Evolutionary conservation across 345 rosid genomes (phyloP).

Genomic region (Trapa incisa): DNA sequence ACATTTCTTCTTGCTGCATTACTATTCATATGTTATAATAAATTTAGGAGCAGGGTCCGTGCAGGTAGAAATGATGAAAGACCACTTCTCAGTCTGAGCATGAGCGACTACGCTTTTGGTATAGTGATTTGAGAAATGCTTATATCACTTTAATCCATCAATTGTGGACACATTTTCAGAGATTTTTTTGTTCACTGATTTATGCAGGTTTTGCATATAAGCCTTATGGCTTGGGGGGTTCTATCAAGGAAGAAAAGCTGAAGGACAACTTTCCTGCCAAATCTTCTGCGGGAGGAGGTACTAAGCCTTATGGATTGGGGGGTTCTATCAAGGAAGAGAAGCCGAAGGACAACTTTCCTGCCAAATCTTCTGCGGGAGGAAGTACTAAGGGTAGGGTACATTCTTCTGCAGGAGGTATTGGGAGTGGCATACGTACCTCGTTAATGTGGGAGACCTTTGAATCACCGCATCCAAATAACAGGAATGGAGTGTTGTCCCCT

Average conservation of each 20-base stretch:
- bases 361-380: conserved; percentile 25
- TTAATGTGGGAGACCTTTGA: conserved; percentile 9
- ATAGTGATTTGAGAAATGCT: conserved; percentile 5
- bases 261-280: conserved; percentile 18
- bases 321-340: conserved; percentile 41
- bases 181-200: conserved; percentile 5
- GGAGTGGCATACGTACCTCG: conserved; percentile 11
- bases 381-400: not conserved
- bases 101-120: conserved; percentile 57
- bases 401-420: not conserved
- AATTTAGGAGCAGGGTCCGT: conserved; percentile 28
- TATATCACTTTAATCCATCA: not conserved
- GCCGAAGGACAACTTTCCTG: conserved; percentile 13
- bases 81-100: conserved; percentile 82
- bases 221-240: conserved; percentile 25
- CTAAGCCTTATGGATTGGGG: conserved; percentile 23
- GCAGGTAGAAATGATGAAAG: conserved; percentile 58
- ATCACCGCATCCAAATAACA: conserved; percentile 7
- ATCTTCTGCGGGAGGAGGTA: conserved; percentile 18
- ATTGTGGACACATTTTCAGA: conserved; percentile 1
- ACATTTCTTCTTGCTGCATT: conserved; percentile 56
- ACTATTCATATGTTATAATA: conserved; percentile 49
- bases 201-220: conserved; percentile 55
- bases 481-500: conserved; percentile 21
- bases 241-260: conserved; percentile 37